These are phyloP conservation scores for Xylaria sp. DNA, from an alignment of 2,329 filamentous ascomycete species.

Conservation along the genomic window DNA sequence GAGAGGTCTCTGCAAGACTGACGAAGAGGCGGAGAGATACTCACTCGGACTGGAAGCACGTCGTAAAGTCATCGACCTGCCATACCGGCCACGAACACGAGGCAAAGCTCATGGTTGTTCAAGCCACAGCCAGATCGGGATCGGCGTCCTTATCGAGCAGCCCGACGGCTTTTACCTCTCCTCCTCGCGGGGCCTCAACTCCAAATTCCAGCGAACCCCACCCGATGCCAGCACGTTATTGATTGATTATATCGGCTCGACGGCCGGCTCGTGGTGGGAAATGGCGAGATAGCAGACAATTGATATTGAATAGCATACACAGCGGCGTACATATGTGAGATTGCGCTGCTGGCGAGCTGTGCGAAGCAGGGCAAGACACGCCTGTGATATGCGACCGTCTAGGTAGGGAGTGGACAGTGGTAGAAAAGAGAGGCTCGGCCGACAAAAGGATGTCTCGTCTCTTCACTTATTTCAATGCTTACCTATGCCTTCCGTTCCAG, in stretches of 20 bases:
- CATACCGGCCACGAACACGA: constrained; percentile 69
- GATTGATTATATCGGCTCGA: constrained; percentile 26
- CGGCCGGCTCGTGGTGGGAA: constrained; percentile 1
- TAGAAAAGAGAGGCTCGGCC: constrained; percentile 5
- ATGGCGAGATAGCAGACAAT: constrained; percentile 12
- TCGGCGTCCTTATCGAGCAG: constrained; percentile 25
- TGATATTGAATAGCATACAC: constrained; percentile 9
- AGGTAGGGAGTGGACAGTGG: not conserved
- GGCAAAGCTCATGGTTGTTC: constrained; percentile 57
- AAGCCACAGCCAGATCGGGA: constrained; percentile 20
- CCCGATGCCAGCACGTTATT: not conserved
- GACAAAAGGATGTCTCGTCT: constrained; percentile 4
- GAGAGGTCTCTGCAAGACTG: not conserved
- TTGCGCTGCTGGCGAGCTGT: constrained; percentile 5
- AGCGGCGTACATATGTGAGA: constrained; percentile 4
- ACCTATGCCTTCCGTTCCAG: constrained; percentile 13
- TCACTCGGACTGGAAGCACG: constrained; percentile 75
- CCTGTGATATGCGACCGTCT: not conserved
- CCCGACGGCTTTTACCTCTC: constrained; percentile 27
- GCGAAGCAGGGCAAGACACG: not conserved
- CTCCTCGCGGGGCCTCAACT: constrained; percentile 33
- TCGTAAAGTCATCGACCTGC: constrained; percentile 71
- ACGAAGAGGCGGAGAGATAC: constrained; percentile 44
- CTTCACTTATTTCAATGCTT: constrained; percentile 2
- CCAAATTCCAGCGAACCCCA: constrained; percentile 30